Conservation (phyloP, 148 eudicot genomes). For the Heliosperma pusillum region DNA sequence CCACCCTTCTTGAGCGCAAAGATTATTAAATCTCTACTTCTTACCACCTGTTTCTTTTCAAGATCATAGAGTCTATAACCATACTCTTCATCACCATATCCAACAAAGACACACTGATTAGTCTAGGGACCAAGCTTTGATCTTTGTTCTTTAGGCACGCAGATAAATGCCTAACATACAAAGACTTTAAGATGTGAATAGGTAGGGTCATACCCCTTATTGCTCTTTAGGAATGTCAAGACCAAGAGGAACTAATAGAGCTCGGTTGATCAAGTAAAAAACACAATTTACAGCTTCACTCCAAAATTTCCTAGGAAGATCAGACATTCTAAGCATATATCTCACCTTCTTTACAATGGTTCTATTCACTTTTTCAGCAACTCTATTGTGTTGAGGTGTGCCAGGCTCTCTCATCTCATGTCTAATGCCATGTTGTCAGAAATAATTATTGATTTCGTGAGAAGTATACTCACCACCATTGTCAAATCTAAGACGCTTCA, state of each 20-base stretch:
- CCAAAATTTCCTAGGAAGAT: too few species aligned
- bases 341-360: too few species aligned
- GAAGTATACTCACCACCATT: too few species aligned
- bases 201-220: background rate
- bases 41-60: background rate
- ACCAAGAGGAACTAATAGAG: slow-evolving; percentile 1
- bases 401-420: too few species aligned
- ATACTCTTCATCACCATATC: slow-evolving; percentile 6
- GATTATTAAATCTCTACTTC: background rate
- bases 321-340: too few species aligned
- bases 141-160: slow-evolving; percentile 8
- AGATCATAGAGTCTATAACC: background rate
- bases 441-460: too few species aligned
- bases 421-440: too few species aligned
- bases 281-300: background rate
- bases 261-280: background rate
- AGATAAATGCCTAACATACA: slow-evolving; percentile 5
- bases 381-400: too few species aligned
- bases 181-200: background rate
- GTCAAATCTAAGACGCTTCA: too few species aligned
- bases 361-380: too few species aligned
- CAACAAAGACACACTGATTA: background rate
- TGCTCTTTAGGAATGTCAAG: background rate
- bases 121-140: background rate
- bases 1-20: background rate